Base-by-base conservation (phyloP, 177 flowering plant species). In the Tripterygium wilfordii region DNA sequence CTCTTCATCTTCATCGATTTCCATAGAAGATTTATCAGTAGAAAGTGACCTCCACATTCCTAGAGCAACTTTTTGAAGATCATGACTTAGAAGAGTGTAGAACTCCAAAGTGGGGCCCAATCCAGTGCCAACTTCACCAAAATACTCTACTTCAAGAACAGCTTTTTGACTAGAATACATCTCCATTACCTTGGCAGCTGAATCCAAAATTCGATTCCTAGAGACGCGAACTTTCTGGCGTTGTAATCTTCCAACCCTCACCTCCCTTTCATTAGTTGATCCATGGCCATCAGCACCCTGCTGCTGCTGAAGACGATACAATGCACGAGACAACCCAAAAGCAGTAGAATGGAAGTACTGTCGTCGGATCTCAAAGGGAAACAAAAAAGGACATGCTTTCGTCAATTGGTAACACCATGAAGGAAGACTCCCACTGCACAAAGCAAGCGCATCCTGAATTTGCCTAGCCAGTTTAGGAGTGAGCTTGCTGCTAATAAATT, bases 91-190 rank as follows among this genome's bases (percentile, higher is more conserved):
- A 44, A 94, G 87, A 38, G 99, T 94, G 57, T 94, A 94, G 53
- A 94, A 94, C 72, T 94, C 99, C 35, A 94, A 58, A 7, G 99
- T 94, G 0, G 99, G 99, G 46, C 99, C 99, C 61, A 94, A 65
- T 10, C 99, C 99, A 36, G 97, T 94, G 31, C 99, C 99, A 61
- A 94, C 96, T 62, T 94, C 99, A 57, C 97, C 99, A 72, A 89
- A 89, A 66, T 94, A 94, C 58, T 94, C 99, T 8, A 94, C 97
- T 69, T 94, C 99, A 31, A 94, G 96, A 35, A 89, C 90, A 56
- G 96, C 95, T 65, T 85, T 94, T 41, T 90, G 96, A 61, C 96
- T 87, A 21, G 92, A 89, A 63, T 90, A 89, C 96, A 94, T 81
- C 71, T 89, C 99, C 97, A 94, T 90, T 32, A 94, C 99, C 68